Conservation (phyloP, 345 rosid genomes). For the Citrus hindsii region DNA sequence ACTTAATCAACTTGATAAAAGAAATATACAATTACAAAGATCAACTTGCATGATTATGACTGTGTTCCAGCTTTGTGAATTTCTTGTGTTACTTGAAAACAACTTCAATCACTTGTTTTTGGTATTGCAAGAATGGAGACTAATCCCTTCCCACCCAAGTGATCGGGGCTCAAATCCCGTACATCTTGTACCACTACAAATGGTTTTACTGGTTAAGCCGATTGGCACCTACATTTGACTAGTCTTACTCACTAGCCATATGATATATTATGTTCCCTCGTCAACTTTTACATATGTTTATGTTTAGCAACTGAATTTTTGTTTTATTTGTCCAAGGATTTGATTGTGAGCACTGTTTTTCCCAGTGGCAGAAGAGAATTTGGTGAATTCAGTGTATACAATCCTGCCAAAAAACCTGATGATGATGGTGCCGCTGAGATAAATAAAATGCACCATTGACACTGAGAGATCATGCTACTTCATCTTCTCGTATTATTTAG, state of each 20-base stretch:
- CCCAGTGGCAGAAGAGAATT: conserved; percentile 89
- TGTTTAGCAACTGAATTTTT: conserved; percentile 19
- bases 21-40: not conserved
- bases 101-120: not conserved
- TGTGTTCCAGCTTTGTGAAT: not conserved
- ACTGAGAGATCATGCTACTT: not conserved
- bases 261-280: not conserved
- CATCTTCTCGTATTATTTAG: not conserved
- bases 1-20: not conserved
- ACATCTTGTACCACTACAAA: no score
- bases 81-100: not conserved
- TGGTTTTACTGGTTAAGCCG: no score
- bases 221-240: not conserved
- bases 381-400: conserved; percentile 87
- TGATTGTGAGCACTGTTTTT: conserved; percentile 50
- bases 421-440: not conserved
- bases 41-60: not conserved
- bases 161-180: no score
- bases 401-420: conserved; percentile 47
- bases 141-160: no score
- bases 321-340: conserved; percentile 39
- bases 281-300: not conserved
- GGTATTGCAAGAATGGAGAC: not conserved
- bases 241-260: not conserved
- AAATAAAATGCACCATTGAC: not conserved